Base-by-base conservation (phyloP, 129 eudicot species). In the Artemisia tridentata region DNA sequence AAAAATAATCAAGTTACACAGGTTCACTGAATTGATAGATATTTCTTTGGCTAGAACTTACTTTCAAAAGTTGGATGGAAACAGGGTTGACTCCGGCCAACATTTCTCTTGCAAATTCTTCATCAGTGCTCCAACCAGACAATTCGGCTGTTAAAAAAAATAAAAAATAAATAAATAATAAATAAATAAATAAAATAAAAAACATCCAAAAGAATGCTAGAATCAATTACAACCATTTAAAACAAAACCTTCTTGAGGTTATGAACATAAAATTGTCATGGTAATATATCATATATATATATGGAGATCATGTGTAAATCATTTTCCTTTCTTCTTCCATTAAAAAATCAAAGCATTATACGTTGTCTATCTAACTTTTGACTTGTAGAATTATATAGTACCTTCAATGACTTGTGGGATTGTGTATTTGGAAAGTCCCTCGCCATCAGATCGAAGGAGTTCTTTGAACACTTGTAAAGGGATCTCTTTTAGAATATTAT, bases 51-150 rank as follows among this genome's bases (percentile, higher is more conserved):
- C 3, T 23, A 13, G 18, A 31, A 19, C 65, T 63, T 73, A 82
- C 93, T 47, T 84, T 48, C 25, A 87, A 76, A 52, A 75, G 79
- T 31, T 71, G 65, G 34, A 87, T 80, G 14, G 57, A 61, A 13
- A 84, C 85, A 75, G 95, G 95, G 71, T 84, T 82, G 3, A 80
- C 69, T 29, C 95, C 95, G 12, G 90, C 95, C 19, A 88, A 56
- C 82, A 83, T 81, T 70, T 85, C 81, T 64, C 90, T 79, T 12
- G 83, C 84, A 73, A 88, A 88, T 63, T 88, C 95, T 59, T 82
- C 80, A 67, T 88, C 95, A 9, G 86, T 80, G 47, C 83, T 77
- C 88, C 88, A 85, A 19, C 86, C 87, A 38, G 77, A 63, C 53
- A 65, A 73, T 25, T 88, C 81, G 59, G 58, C 95, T 88, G 78